Percentiles rank a stretch among this genome's conserved stretches.
Evolutionary conservation across 2,329 filamentous ascomycete species (phyloP).

Genomic region (Teratosphaeriaceae sp.): DNA sequence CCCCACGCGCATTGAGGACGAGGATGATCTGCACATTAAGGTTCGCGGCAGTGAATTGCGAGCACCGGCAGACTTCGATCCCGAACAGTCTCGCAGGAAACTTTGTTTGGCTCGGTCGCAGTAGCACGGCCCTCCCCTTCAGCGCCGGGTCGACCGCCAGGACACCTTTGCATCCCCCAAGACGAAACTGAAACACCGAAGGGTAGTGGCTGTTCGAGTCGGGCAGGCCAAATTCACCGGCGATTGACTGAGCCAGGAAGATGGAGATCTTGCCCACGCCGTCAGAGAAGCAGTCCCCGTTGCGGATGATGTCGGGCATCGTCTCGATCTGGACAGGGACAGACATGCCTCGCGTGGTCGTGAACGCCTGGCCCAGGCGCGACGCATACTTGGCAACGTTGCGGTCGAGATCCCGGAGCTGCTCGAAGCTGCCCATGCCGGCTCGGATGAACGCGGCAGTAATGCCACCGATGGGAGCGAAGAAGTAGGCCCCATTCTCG

Average conservation of each 20-base stretch:
- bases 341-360: slow-evolving; percentile 74
- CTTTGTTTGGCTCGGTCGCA: slow-evolving; percentile 82
- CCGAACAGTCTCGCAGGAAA: slow-evolving; percentile 65
- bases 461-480: slow-evolving; percentile 61
- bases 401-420: slow-evolving; percentile 56
- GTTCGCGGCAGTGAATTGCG: slow-evolving; percentile 67
- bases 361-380: slow-evolving; percentile 89
- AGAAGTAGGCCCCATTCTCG: slow-evolving; percentile 90
- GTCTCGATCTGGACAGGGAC: slow-evolving; percentile 52
- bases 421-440: slow-evolving; percentile 80
- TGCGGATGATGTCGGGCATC: slow-evolving; percentile 63
- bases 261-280: slow-evolving; percentile 88
- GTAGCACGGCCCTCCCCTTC: slow-evolving; percentile 62
- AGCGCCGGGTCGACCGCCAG: slow-evolving; percentile 61
- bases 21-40: slow-evolving; percentile 87
- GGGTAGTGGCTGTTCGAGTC: slow-evolving; percentile 51
- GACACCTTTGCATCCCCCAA: slow-evolving; percentile 89
- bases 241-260: slow-evolving; percentile 67
- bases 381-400: slow-evolving; percentile 84
- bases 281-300: slow-evolving; percentile 74
- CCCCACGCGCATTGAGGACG: slow-evolving; percentile 72
- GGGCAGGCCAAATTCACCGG: slow-evolving; percentile 59
- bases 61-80: slow-evolving; percentile 80
- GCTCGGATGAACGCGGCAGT: slow-evolving; percentile 69
- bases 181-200: slow-evolving; percentile 84